These are phyloP conservation scores for Gyrodon lividus DNA, from an alignment of 768 basidiomycete species.

Conservation along the genomic window DNA sequence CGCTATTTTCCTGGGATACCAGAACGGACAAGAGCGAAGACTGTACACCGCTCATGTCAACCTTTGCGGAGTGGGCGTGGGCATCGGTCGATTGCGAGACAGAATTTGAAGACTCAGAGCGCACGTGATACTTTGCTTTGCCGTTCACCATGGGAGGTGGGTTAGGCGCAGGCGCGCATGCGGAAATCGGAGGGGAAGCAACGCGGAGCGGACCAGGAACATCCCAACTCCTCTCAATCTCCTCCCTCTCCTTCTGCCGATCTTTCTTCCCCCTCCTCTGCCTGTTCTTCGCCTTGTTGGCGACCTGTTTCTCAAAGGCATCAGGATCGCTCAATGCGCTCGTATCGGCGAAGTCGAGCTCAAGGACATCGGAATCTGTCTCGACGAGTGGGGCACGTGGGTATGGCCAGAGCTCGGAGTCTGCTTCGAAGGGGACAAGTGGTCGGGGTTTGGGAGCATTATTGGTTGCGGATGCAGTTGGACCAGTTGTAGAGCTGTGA, in stretches of 20 bases:
- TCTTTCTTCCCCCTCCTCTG: slow-evolving; percentile 33
- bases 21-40: slow-evolving; percentile 28
- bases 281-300: slow-evolving; percentile 23
- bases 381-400: slow-evolving; percentile 47
- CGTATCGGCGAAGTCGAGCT: slow-evolving; percentile 74
- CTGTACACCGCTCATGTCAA: slow-evolving; percentile 21
- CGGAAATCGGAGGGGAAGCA: slow-evolving; percentile 20
- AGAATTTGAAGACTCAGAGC: slow-evolving; percentile 4
- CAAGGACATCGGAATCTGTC: slow-evolving; percentile 57
- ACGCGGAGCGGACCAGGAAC: slow-evolving; percentile 35
- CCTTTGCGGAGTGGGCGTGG: slow-evolving; percentile 5
- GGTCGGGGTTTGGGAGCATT: slow-evolving; percentile 32
- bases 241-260: slow-evolving; percentile 39
- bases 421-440: slow-evolving; percentile 61
- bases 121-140: slow-evolving; percentile 16
- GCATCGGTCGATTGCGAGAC: slow-evolving; percentile 5
- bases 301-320: slow-evolving; percentile 42
- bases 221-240: slow-evolving; percentile 66
- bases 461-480: slow-evolving; percentile 12
- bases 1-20: slow-evolving; percentile 14
- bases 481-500: not conserved
- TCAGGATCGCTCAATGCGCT: slow-evolving; percentile 69
- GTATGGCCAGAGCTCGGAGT: slow-evolving; percentile 74
- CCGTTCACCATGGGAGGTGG: slow-evolving; percentile 23
- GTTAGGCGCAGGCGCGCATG: not conserved